Base-by-base conservation (phyloP, 2,329 filamentous ascomycete genomes). In the Fusarium foetens region DNA sequence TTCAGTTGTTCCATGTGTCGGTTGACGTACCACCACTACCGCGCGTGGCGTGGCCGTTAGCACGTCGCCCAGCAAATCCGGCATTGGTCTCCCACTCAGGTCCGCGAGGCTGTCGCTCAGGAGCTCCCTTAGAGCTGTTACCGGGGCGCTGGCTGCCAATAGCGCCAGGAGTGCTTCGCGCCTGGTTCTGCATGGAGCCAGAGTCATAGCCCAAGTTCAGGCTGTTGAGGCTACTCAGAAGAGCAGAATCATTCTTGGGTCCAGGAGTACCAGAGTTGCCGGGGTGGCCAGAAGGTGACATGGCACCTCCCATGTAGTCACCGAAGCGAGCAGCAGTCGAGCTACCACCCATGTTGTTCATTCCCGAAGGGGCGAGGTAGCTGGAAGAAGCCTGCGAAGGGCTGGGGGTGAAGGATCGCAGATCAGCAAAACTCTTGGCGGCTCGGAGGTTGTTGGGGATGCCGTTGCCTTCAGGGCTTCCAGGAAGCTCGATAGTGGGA, bases 341-440 rank as follows among this genome's bases (percentile, higher is more conserved):
- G 48, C 75, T 77, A 41, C 78, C 72, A 48, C 76, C 77, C 74
- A 94, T 84, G 67, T 87, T 89, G 71, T 90, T 89, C 61, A 94
- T 79, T 33, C 81, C 82, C n/a, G 73, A 65, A 16, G 82, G 79
- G 8, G 77, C 82, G 31, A 84, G 81, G 80, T 97, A 97, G 84
- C 94, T 97, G 10, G 94, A 94, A 23, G 94, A 94, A 1, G 82
- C 80, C 17, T 96, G 97, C 6, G 93, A 95, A 10, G 96, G 95
- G 75, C 95, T 98, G 16, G 95, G 95, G 21, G 95, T 98, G 83
- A 97, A 97, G 3, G 95, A 97, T 72, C 95, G 93, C 71, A 99
- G 85, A 80, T 99, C 96, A 39, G 95, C 96, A 80, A 98, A 98
- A 55, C 95, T 98, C 86, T 98, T 98, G 70, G 95, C 96, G 33